Evolutionary conservation across 768 basidiomycete species (phyloP), one percentile per base, ranked within the genome.

Genomic region (Tricholoma sp.): DNA sequence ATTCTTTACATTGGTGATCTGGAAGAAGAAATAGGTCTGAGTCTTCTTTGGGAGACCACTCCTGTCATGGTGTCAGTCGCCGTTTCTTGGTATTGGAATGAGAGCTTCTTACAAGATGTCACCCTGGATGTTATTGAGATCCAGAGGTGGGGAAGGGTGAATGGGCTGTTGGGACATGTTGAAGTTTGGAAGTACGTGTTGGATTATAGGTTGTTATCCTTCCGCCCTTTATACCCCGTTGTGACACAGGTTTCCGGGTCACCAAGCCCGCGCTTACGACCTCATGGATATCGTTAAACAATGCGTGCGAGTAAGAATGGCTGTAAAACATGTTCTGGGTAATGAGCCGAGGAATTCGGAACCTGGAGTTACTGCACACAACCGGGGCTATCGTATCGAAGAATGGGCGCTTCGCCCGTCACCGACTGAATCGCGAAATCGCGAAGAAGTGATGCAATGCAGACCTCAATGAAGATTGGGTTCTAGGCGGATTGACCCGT

Each of bases 11-110:
- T 85, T 58, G 50, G 67, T 66, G 61, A 85, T 77, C 53, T 75
- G 66, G 74, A 83, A 83, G 68, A 85, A 81, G 56, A 76, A 69
- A 62, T 77, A 81, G 8, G 69, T 66, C 58, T 83, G 75, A 6
- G 72, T 74, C 68, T 77, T 79, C 75, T 85, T 85, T 6, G 76
- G 79, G 39, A 84, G 74, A 15, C 82, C 83, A 37, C 74, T 72
- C 60, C 82, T 83, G 54, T 18, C 42, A 29, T 6, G 10, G 52
- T 32, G n/a, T 24, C 42, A 18, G 50, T 32, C 47, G 9, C 24
- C 29, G 12, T 31, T 49, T n/a, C n/a, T 32, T 18, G 7, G 12
- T 4, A 48, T 20, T 31, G 47, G 8, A 32, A n/a, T 28, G 13
- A 56, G 50, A 13, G 48, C 39, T 0, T 50, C 76, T 55, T 62